Evolutionary conservation across 495 filamentous ascomycete genomes (phyloP).

Genomic region (Xylaria bambusicola): DNA sequence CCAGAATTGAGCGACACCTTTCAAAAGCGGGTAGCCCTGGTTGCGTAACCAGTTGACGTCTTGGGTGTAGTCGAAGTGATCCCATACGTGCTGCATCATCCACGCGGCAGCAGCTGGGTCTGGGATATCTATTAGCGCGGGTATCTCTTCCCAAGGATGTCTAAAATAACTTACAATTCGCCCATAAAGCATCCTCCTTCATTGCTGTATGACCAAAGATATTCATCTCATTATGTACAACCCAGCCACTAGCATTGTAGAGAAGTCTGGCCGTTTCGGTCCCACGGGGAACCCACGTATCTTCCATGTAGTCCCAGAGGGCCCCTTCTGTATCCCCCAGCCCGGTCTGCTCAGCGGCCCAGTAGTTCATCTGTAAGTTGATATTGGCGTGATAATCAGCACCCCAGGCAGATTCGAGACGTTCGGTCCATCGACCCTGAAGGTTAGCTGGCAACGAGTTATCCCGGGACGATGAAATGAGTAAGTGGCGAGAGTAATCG

Average conservation of each 20-base stretch:
- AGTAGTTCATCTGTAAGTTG: constrained; percentile 55
- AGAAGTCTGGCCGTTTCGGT: constrained; percentile 50
- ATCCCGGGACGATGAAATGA: constrained; percentile 44
- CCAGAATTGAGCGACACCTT: constrained; percentile 51
- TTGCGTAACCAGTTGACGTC: constrained; percentile 42
- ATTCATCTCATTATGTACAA: constrained; percentile 33
- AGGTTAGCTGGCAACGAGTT: constrained; percentile 31
- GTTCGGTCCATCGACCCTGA: constrained; percentile 18
- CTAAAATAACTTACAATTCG: constrained; percentile 18
- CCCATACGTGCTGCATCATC: constrained; percentile 56
- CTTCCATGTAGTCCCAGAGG: constrained; percentile 49
- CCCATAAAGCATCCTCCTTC: constrained; percentile 42
- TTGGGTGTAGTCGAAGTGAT: constrained; percentile 50
- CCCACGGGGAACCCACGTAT: constrained; percentile 55
- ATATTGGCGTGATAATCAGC: constrained; percentile 55
- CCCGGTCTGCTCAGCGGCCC: constrained; percentile 19
- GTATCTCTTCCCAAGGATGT: background rate
- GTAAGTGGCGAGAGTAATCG: constrained; percentile 49
- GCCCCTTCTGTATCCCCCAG: constrained; percentile 24
- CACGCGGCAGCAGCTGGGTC: constrained; percentile 46
- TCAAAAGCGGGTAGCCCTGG: constrained; percentile 51
- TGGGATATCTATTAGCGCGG: constrained; percentile 27
- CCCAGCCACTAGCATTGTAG: constrained; percentile 53
- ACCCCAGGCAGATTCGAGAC: constrained; percentile 43
- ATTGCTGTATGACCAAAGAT: constrained; percentile 54